Conservation (phyloP, 768 basidiomycete species). For the Dictyophora rubrovolvata region DNA sequence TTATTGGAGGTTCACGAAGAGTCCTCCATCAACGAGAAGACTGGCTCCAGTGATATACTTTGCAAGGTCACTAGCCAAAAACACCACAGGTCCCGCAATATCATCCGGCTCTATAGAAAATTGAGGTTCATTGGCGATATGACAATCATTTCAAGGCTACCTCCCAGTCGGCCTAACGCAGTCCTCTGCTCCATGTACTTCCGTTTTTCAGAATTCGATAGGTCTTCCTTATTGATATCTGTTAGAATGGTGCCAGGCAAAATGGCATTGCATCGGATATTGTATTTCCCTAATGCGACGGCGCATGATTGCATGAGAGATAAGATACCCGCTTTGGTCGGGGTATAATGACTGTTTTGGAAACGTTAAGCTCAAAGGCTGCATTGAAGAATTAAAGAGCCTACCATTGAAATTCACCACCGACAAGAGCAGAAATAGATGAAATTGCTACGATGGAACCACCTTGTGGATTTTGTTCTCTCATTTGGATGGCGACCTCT, state of each 20-base stretch:
- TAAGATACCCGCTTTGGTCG: conserved; percentile 70
- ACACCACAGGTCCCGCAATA: conserved; percentile 65
- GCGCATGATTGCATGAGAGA: conserved; percentile 75
- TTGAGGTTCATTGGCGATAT: not conserved
- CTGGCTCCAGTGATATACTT: conserved; percentile 61
- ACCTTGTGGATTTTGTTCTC: conserved; percentile 53
- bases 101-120: conserved; percentile 45
- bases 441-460: conserved; percentile 69
- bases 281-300: conserved; percentile 65
- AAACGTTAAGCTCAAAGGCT: not conserved
- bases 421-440: conserved; percentile 71
- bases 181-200: conserved; percentile 57
- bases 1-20: conserved; percentile 66
- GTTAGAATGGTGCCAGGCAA: conserved; percentile 74
- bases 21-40: conserved; percentile 60
- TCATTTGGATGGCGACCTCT: conserved; percentile 72
- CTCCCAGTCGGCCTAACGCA: conserved; percentile 55
- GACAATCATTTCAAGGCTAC: conserved; percentile 19
- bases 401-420: conserved; percentile 60
- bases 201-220: conserved; percentile 47
- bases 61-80: conserved; percentile 61
- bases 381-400: conserved; percentile 10
- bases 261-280: conserved; percentile 61
- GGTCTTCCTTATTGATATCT: conserved; percentile 68
- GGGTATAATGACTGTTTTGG: conserved; percentile 53